A percentile compares a stretch with the other conserved stretches of the same genome.
These are phyloP conservation scores for Adansonia rubrostipa DNA, from an alignment of 441 rosid species.

Conservation along the genomic window DNA sequence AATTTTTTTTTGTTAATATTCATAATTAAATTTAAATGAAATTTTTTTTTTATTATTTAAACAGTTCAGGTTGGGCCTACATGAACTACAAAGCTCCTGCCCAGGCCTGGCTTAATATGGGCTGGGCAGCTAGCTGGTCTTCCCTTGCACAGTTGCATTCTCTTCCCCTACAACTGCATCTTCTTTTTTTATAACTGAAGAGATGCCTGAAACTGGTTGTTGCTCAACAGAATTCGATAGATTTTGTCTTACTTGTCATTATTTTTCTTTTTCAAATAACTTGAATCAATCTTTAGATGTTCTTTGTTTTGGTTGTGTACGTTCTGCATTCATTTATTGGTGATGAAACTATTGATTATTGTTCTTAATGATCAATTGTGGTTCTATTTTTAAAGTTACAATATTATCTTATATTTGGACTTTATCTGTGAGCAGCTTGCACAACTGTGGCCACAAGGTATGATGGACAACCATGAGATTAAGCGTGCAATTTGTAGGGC, in stretches of 20 bases:
- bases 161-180: not conserved
- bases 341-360: not conserved
- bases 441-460: slow-evolving; percentile 82
- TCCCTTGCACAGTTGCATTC: not conserved
- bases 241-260: not conserved
- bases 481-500: slow-evolving; percentile 87
- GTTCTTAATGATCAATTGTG: not conserved
- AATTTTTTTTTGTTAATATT: no score
- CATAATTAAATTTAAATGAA: no score
- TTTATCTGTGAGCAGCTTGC: slow-evolving; percentile 66
- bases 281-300: not conserved
- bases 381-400: not conserved
- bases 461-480: slow-evolving; percentile 90
- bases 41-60: no score
- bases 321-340: not conserved
- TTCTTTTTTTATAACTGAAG: not conserved
- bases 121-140: not conserved
- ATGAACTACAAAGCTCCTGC: no score
- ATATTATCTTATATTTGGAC: slow-evolving; percentile 26
- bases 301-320: not conserved
- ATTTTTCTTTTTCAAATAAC: not conserved
- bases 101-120: no score
- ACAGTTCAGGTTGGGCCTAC: no score
- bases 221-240: not conserved
- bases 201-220: not conserved